phyloP scores from a whole-genome alignment of 352 stramenopile genomes.

The Globisporangium okanoganense region DNA sequence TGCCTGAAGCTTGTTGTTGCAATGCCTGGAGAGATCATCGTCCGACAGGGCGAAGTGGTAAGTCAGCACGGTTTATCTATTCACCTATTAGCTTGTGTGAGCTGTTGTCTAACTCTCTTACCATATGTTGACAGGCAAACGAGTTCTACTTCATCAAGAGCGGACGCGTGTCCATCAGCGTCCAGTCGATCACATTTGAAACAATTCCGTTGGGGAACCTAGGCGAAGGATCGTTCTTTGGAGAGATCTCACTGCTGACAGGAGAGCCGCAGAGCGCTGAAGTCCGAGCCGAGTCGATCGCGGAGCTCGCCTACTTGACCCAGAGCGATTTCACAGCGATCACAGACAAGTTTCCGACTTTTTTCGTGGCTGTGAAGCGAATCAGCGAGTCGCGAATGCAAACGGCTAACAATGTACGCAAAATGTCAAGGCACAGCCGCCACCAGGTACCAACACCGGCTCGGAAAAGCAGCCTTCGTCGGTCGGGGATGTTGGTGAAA shows the following conservation, averaged over 20 bases:
- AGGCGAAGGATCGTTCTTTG: slow-evolving; percentile 73
- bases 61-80: not conserved
- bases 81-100: not conserved
- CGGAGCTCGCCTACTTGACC: slow-evolving; percentile 58
- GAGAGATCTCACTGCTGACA: slow-evolving; percentile 59
- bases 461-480: not conserved
- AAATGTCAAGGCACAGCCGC: slow-evolving; percentile 55
- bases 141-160: slow-evolving; percentile 83
- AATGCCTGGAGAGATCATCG: slow-evolving; percentile 69
- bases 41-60: slow-evolving; percentile 51
- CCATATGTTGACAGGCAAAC: not conserved
- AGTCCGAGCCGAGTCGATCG: slow-evolving; percentile 57
- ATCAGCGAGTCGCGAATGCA: slow-evolving; percentile 69
- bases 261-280: slow-evolving; percentile 52
- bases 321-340: slow-evolving; percentile 56
- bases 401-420: slow-evolving; percentile 60
- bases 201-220: slow-evolving; percentile 59
- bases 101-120: not conserved
- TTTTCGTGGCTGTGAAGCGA: slow-evolving; percentile 54
- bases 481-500: not conserved
- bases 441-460: slow-evolving; percentile 17
- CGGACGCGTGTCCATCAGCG: slow-evolving; percentile 53
- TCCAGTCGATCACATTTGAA: slow-evolving; percentile 22
- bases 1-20: slow-evolving; percentile 56
- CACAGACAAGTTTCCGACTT: slow-evolving; percentile 65